phyloP scores from a whole-genome alignment of 805 yeast genomes.

The Candida bentonensis region DNA sequence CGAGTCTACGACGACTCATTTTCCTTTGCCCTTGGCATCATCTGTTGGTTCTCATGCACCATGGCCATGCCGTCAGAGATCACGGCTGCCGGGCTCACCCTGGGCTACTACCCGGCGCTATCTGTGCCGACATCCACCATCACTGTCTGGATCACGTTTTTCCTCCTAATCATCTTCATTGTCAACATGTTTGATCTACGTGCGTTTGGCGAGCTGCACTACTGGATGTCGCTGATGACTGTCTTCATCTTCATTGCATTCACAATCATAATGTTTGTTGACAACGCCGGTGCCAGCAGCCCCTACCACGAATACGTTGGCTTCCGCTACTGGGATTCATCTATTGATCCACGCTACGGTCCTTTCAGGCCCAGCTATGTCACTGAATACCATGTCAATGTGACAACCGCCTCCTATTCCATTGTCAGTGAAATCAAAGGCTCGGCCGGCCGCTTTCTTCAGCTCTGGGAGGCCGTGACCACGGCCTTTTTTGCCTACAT shows the following conservation, averaged over 20 bases:
- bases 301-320: slow-evolving; percentile 37
- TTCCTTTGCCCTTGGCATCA: slow-evolving; percentile 31
- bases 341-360: slow-evolving; percentile 42
- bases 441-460: slow-evolving; percentile 28
- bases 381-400: not conserved
- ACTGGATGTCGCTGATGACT: slow-evolving; percentile 44
- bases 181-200: slow-evolving; percentile 57
- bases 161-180: slow-evolving; percentile 31
- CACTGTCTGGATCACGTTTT: slow-evolving; percentile 57
- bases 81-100: slow-evolving; percentile 65
- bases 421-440: slow-evolving; percentile 24
- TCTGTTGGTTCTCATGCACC: slow-evolving; percentile 60
- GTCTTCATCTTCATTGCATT: slow-evolving; percentile 32
- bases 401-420: slow-evolving; percentile 34
- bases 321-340: slow-evolving; percentile 51
- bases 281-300: slow-evolving; percentile 45
- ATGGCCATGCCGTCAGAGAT: slow-evolving; percentile 68
- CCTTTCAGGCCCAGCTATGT: slow-evolving; percentile 42
- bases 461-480: slow-evolving; percentile 41
- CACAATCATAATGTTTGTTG: slow-evolving; percentile 49
- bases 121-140: slow-evolving; percentile 36
- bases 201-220: slow-evolving; percentile 63
- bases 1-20: slow-evolving; percentile 20
- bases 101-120: slow-evolving; percentile 49
- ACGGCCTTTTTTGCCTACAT: slow-evolving; percentile 64